Percentiles rank a stretch among this genome's conserved stretches.
Evolutionary conservation across 805 yeast genomes (phyloP).

Genomic region (Clavispora asparagi): DNA sequence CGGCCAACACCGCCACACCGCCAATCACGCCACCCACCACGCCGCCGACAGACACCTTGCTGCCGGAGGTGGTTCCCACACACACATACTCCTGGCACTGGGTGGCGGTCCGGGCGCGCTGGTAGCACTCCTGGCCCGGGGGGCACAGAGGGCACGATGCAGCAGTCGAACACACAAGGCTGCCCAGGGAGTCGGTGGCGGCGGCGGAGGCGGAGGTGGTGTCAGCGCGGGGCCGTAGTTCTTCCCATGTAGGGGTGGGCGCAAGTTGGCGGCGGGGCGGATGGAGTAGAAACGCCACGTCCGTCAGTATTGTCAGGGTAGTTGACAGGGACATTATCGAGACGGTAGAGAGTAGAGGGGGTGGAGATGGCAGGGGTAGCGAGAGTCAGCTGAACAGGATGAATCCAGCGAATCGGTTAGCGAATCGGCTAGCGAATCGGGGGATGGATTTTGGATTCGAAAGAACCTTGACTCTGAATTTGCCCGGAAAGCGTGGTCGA

Average conservation of each 20-base stretch:
- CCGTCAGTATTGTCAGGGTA: not conserved
- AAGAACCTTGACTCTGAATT: too few species aligned
- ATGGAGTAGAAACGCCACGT: not conserved
- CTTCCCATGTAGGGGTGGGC: not conserved
- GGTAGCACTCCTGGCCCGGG: slow-evolving; percentile 11
- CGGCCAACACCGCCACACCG: slow-evolving; percentile 44
- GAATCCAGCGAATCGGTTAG: too few species aligned
- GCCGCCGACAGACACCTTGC: slow-evolving; percentile 37
- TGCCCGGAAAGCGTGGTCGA: too few species aligned
- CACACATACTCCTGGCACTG: slow-evolving; percentile 11
- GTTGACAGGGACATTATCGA: too few species aligned
- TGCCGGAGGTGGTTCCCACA: slow-evolving; percentile 1
- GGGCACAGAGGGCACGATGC: slow-evolving; percentile 45
- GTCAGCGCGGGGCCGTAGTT: slow-evolving; percentile 10
- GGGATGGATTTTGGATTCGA: too few species aligned
- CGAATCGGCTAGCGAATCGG: too few species aligned
- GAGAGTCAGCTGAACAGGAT: too few species aligned
- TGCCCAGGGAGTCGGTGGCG: slow-evolving; percentile 28
- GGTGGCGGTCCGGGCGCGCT: slow-evolving; percentile 9
- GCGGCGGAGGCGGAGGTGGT: slow-evolving; percentile 4
- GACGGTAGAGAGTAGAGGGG: too few species aligned
- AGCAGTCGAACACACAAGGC: slow-evolving; percentile 38
- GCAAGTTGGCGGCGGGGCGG: not conserved
- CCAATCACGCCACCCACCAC: slow-evolving; percentile 73
- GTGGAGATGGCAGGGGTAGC: too few species aligned